Base-by-base conservation (phyloP, 306 rosid species). In the Vigna unguiculata region DNA sequence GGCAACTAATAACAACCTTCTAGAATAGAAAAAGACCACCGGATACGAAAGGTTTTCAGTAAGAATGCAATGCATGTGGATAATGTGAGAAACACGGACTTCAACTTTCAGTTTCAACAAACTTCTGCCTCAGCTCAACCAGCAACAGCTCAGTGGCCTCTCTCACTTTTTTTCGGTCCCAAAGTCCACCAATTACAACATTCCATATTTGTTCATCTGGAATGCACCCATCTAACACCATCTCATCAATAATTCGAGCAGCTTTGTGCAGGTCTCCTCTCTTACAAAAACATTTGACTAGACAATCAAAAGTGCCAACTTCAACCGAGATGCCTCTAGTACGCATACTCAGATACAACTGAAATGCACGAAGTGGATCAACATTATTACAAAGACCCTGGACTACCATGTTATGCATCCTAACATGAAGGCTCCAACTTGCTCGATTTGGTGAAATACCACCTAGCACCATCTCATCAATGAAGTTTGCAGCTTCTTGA, bases 381-480 rank as follows among this genome's bases (percentile, higher is more conserved):
- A 77, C 55, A 40, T 61, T 78, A 66, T 52, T 61, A 70, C 91
- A 88, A 69, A 94, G 92, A 32, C 98, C 95, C 64, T 84, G 88
- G 63, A 86, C 92, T 70, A 91, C 96, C 78, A 66, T 85, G 80
- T 89, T 91, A 78, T 92, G 93, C 53, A 91, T 89, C 82, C 72
- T 86, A 47, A 83, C 88, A 67, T 90, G 97, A 78, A 92, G 87
- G 78, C 86, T 79, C 96, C 98, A 90, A 54, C 91, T 94, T 79
- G 86, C 9, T 77, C 93, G 82, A 72, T 83, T 90, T 0, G 93
- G 97, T 6, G 82, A 81, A 82, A 86, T 76, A 46, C 96, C 86
- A 3, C 89, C 80, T 69, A 92, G 91, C 67, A 85, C 83, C 97
- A 94, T 94, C 85, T 94, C 98, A 82, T 94, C 98, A 74, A 94